phyloP scores from a whole-genome alignment of 176 grass and related monocot genomes.

The Alloteropsis semialata region DNA sequence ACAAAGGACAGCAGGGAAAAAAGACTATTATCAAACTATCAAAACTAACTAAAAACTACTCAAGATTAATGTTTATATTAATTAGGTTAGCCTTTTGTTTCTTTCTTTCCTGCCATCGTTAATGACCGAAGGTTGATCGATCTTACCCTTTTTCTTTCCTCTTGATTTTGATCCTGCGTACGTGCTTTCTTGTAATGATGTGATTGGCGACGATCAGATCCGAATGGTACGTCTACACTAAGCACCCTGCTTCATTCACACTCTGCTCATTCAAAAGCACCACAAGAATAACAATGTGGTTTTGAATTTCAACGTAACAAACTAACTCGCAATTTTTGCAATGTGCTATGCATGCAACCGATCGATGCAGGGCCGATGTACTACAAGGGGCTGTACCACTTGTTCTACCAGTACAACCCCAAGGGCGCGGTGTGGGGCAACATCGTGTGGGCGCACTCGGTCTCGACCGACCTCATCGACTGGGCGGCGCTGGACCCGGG shows the following conservation, averaged over 20 bases:
- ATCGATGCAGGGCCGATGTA: constrained; percentile 57
- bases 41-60: too few relatives aligned
- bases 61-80: too few relatives aligned
- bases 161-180: not conserved
- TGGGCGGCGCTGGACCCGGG: constrained; percentile 52
- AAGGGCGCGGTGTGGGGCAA: constrained; percentile 66
- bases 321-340: too few relatives aligned
- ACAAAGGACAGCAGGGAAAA: too few relatives aligned
- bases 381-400: constrained; percentile 67
- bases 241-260: not conserved
- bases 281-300: not conserved
- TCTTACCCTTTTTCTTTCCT: not conserved
- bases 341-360: too few relatives aligned
- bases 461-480: constrained; percentile 74
- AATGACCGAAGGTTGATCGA: not conserved
- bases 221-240: constrained; percentile 36
- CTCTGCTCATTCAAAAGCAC: not conserved
- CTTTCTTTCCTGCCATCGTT: not conserved
- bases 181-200: not conserved
- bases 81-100: too few relatives aligned
- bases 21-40: too few relatives aligned
- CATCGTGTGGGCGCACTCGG: constrained; percentile 75
- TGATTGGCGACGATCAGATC: constrained; percentile 25
- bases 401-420: constrained; percentile 90
- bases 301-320: not conserved